Base-by-base conservation (phyloP, 2,329 filamentous ascomycete genomes). In the Exophiala bonariae region DNA sequence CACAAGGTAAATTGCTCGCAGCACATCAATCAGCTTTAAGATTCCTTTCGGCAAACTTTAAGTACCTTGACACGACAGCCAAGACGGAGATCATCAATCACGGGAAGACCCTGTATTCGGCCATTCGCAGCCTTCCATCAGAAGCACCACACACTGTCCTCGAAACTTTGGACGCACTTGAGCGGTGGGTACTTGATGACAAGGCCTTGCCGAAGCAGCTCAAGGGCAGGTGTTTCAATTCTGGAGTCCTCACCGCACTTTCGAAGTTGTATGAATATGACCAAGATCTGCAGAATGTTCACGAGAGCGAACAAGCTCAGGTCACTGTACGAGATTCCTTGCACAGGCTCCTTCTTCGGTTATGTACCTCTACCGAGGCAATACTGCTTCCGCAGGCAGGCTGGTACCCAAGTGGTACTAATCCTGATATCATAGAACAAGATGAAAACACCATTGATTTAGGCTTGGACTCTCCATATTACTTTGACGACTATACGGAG, bases 81-180 rank as follows among this genome's bases (percentile, higher is more conserved):
- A 95, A 95, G 67, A 83, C 78, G 50, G 91, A 96, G 60, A 78
- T 99, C 4, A 72, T 99, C 28, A 85, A 83, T 28, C 88, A 95
- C 61, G 79, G 81, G 54, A 73, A 86, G 52, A 71, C 90, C 14
- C 78, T 87, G 20, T 77, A 80, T 43, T 79, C 83, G 20, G 72
- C 96, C 23, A 86, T 93, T 38, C 86, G 87, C 58, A 80, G 87
- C 61, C 76, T 97, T 32, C 82, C 81, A 53, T 85, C 85, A 43
- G 93, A 97, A 60, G 82, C 89, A 1, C 80, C 88, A 0, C 82
- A 84, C 38, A 72, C 95, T 42, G 78, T 95, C 14, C 66, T 81
- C 31, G 89, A 96, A 55, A 82, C 93, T 22, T 70, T 99, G 18
- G 78, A 83, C 17, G 77, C 79, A 0, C 69, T 96, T 28, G 86